Percentiles rank a stretch among this genome's conserved stretches.
Evolutionary conservation across 164 flowering plant genomes (phyloP).

Genomic region (Nymphaea thermarum): DNA sequence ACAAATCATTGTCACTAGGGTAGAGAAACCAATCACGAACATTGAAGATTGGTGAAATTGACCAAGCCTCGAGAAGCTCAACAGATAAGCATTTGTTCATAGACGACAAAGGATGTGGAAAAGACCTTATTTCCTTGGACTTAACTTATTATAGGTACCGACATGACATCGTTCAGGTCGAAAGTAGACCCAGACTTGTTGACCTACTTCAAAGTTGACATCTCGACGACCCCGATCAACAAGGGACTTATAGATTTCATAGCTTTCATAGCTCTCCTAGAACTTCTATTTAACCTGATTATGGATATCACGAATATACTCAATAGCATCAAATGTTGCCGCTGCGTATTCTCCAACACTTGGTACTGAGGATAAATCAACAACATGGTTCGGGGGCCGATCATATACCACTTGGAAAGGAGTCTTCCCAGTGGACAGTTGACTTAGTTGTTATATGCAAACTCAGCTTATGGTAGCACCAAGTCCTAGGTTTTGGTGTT

Average conservation of each 20-base stretch:
- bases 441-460: not conserved
- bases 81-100: no score
- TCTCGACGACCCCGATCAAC: no score
- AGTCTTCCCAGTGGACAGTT: not conserved
- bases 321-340: not conserved
- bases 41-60: no score
- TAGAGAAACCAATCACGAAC: no score
- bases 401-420: not conserved
- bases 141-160: no score
- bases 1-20: no score
- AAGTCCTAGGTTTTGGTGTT: not conserved
- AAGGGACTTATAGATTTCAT: not conserved
- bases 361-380: not conserved
- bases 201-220: no score
- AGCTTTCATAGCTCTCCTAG: not conserved
- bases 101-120: no score
- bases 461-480: not conserved
- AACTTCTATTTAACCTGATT: not conserved
- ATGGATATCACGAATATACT: not conserved
- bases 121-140: no score
- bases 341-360: not conserved
- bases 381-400: not conserved
- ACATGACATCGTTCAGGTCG: no score
- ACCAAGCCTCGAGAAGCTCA: no score
- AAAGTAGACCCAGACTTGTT: no score